Evolutionary conservation across 192 early-diverging fungal genomes (phyloP).

Genomic region (Podila verticillata): DNA sequence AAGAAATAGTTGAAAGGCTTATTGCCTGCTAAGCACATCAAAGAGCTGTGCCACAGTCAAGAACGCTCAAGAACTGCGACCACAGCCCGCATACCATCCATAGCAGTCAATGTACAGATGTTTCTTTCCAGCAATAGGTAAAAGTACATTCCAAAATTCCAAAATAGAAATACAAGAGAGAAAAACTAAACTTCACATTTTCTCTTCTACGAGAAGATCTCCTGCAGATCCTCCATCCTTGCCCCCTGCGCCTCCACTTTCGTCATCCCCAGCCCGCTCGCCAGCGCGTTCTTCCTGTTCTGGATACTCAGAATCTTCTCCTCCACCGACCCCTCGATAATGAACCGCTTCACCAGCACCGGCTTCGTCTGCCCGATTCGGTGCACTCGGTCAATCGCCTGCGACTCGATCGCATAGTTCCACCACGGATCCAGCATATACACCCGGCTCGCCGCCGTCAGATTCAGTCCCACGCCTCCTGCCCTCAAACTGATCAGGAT

Average conservation of each 20-base stretch:
- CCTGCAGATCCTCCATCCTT: constrained; percentile 58
- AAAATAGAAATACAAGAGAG: neutral
- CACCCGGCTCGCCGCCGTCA: constrained; percentile 78
- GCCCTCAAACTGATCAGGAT: constrained; percentile 72
- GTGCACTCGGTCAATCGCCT: constrained; percentile 87
- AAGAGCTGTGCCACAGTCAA: too few species aligned
- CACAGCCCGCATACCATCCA: too few species aligned
- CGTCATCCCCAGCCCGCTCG: constrained; percentile 58
- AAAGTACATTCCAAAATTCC: neutral
- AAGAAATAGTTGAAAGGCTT: too few species aligned
- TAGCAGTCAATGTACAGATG: too few species aligned
- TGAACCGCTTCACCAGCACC: constrained; percentile 74
- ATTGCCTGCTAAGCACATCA: too few species aligned
- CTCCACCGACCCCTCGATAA: constrained; percentile 81
- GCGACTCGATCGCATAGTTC: constrained; percentile 81
- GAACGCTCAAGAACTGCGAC: too few species aligned
- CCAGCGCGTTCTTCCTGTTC: constrained; percentile 74
- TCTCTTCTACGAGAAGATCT: constrained; percentile 52
- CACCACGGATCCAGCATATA: constrained; percentile 81
- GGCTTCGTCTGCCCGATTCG: constrained; percentile 76
- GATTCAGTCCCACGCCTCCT: constrained; percentile 76
- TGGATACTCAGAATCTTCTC: constrained; percentile 88
- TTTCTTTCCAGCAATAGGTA: neutral
- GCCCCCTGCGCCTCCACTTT: constrained; percentile 53
- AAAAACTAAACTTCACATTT: neutral